These are phyloP conservation scores for Cryomyces antarcticus DNA, from an alignment of 495 filamentous ascomycete genomes.

Conservation along the genomic window DNA sequence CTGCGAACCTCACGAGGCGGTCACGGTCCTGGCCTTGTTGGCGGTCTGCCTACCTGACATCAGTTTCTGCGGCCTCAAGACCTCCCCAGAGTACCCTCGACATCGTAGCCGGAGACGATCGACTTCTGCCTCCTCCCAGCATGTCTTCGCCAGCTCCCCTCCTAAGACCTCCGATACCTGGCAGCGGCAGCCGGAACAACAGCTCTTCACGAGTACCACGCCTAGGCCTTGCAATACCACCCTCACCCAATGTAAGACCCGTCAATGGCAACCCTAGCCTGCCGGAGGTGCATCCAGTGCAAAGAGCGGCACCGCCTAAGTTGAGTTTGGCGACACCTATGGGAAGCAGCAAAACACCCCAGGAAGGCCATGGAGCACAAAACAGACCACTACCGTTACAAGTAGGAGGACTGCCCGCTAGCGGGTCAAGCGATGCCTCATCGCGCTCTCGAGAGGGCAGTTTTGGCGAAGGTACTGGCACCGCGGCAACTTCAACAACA, in stretches of 20 bases:
- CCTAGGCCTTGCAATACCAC: slow-evolving; percentile 72
- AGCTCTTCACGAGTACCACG: slow-evolving; percentile 48
- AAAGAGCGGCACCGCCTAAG: slow-evolving; percentile 34
- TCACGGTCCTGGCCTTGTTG: no score
- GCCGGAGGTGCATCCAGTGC: slow-evolving; percentile 3
- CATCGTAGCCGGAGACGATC: no score
- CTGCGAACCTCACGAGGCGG: no score
- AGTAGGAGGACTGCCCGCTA: slow-evolving; percentile 22
- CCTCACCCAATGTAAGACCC: slow-evolving; percentile 59
- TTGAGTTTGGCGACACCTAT: slow-evolving; percentile 70
- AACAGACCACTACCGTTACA: slow-evolving; percentile 22
- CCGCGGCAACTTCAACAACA: slow-evolving; percentile 61
- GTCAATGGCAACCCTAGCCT: slow-evolving; percentile 21
- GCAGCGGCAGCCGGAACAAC: slow-evolving; percentile 44
- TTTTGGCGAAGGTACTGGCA: slow-evolving; percentile 52
- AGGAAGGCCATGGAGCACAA: slow-evolving; percentile 28
- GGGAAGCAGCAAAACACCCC: slow-evolving; percentile 49
- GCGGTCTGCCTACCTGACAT: no score
- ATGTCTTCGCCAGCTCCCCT: slow-evolving; percentile 69
- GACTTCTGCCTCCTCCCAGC: slow-evolving; percentile 10
- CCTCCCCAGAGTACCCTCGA: no score
- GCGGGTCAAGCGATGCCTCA: slow-evolving; percentile 49
- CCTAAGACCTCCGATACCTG: slow-evolving; percentile 65
- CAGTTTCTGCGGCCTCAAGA: no score
- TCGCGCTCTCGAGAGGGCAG: slow-evolving; percentile 57